Conservation (phyloP, 1,139 yeast genomes). For the Magnusiomyces tetraspermus region DNA sequence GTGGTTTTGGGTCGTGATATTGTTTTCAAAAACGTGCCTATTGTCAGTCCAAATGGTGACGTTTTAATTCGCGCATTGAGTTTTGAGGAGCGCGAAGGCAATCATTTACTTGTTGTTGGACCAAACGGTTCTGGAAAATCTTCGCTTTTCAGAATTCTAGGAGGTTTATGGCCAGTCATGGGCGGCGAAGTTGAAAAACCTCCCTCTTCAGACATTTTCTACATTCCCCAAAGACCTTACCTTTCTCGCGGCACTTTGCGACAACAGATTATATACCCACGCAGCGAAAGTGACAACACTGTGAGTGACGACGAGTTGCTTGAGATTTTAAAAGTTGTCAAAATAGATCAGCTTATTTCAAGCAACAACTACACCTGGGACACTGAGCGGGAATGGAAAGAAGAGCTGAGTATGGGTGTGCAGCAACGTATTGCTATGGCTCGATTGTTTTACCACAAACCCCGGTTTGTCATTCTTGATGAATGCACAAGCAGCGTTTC, state of each 20-base stretch:
- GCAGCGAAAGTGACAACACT: conserved; percentile 51
- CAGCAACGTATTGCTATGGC: conserved; percentile 95
- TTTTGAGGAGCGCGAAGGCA: conserved; percentile 69
- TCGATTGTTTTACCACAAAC: conserved; percentile 78
- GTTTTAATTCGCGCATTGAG: conserved; percentile 56
- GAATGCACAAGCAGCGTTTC: conserved; percentile 94
- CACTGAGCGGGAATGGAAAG: conserved; percentile 72
- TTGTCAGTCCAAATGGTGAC: conserved; percentile 79
- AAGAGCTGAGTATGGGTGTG: conserved; percentile 80
- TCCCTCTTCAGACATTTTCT: conserved; percentile 60
- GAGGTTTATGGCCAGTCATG: conserved; percentile 85
- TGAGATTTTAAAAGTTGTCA: conserved; percentile 44
- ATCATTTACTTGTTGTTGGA: conserved; percentile 82
- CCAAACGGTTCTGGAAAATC: conserved; percentile 96
- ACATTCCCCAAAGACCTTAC: conserved; percentile 88
- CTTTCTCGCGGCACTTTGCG: conserved; percentile 65
- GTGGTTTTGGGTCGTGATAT: conserved; percentile 49
- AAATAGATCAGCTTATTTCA: conserved; percentile 31
- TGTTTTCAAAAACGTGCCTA: conserved; percentile 61
- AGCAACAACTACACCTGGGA: conserved; percentile 44
- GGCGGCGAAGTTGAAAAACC: conserved; percentile 59
- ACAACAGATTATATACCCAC: conserved; percentile 86
- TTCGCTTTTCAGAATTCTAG: conserved; percentile 77
- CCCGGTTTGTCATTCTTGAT: conserved; percentile 87
- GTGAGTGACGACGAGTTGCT: conserved; percentile 54